Evolutionary conservation across 345 rosid genomes (phyloP), one percentile per base, ranked within the genome.

Genomic region (Ailanthus altissimus): DNA sequence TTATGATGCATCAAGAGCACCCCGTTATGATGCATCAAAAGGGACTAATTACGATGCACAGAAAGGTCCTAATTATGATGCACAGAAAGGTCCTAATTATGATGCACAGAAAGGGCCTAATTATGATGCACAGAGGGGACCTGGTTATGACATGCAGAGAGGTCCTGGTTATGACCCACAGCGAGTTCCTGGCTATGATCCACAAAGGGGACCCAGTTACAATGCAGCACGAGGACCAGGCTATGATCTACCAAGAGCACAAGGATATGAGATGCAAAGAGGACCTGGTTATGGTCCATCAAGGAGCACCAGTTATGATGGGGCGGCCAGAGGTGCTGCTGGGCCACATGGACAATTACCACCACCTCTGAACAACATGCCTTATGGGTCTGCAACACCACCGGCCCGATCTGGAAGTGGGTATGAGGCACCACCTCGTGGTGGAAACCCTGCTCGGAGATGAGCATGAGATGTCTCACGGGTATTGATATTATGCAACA

Each of bases 311-410:
- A 75, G 77, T 74, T 90, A 83, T 67, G 90, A 83, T 78, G 85
- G 82, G 56, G 80, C 82, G 20, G 75, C 83, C 65, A 87, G 90
- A 84, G 88, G 83, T 56, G 53, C 82, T 21, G 71, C 72, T 36
- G 83, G 79, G 47, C 78, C 46, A 46, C 87, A 84, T 15, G 88
- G 86, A 45, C 93, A 81, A 70, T 56, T 81, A 40, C 63, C 80
- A 46, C 67, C 78, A 26, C 73, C 74, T 51, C 81, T 70, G 25
- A 90, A 72, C 77, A 91, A 77, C 64, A 26, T 63, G 28, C 85
- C 85, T 25, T 89, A 88, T 23, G 89, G 92, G 63, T 80, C 94
- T 74, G 89, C 92, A 74, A 83, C 93, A 67, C 87, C 89, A 1
- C 88, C 94, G 64, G 72, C 82, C 57, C 93, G 81, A 50, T 45